Base-by-base conservation (phyloP, 31 red algal species). In the Porphyra umbilicalis region DNA sequence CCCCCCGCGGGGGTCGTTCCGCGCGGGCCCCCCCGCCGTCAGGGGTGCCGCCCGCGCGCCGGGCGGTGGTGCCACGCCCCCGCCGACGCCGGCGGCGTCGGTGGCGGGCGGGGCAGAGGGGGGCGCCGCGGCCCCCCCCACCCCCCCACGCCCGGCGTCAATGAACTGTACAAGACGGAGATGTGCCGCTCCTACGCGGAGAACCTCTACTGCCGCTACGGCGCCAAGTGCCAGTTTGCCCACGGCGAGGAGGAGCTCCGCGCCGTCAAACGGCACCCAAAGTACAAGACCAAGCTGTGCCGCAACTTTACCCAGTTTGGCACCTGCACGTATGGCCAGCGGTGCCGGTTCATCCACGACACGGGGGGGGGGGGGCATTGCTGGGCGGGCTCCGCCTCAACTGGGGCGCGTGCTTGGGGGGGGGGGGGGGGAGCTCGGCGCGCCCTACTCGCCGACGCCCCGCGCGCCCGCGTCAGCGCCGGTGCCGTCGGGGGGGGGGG, bases 201-300 rank as follows among this genome's bases (percentile, higher is more conserved):
- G 77, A 86, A 81, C 67, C 85, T 39, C 13, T 91, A 67, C 79
- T 97, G 95, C 75, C 86, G 83, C 25, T 97, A 97, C 84, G 95
- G 88, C 9, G 1, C 11, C 9, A 89, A 92, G 35, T 97, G 95
- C 76, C 95, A 94, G 88, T 97, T 94, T 84, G 91, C 91, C 13
- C 95, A 97, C 83, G 91, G 95, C 20, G 25, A 83, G 79, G 76
- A 85, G 33, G 95, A 97, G 46, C 80, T 94, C 78, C 83, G 94
- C 18, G 84, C 71, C 34, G 35, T 91, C 14, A 79, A 76, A 18
- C 77, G 88, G 1, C 94, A 94, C 77, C 94, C 94, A 2, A 88
- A 86, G 34, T 97, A 94, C 87, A 97, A 94, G 87, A 97, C 94
- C 32, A 91, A 88, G 84, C 33, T 80, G 74, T 97, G 94, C 77